Conservation (phyloP, 495 filamentous ascomycete species). For the Xylaria sp. region DNA sequence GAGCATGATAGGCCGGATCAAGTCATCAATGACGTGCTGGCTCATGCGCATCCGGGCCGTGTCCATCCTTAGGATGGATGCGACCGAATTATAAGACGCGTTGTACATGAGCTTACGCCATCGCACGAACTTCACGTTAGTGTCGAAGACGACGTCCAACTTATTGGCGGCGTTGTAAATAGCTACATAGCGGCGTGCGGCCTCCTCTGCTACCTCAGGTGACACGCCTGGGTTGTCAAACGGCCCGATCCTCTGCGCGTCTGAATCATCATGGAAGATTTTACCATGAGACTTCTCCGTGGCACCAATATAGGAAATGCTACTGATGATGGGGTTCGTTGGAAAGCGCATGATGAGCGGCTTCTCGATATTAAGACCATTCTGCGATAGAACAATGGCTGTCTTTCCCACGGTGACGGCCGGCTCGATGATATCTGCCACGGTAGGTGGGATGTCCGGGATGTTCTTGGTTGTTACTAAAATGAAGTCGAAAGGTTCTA, state of each 20-base stretch:
- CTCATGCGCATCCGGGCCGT: slow-evolving; percentile 41
- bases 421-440: slow-evolving; percentile 51
- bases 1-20: slow-evolving; percentile 36
- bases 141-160: slow-evolving; percentile 35
- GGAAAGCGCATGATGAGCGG: slow-evolving; percentile 60
- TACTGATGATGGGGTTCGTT: slow-evolving; percentile 57
- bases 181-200: slow-evolving; percentile 47
- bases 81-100: slow-evolving; percentile 54
- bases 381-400: slow-evolving; percentile 65
- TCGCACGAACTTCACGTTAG: slow-evolving; percentile 47
- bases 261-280: slow-evolving; percentile 54
- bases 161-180: slow-evolving; percentile 50
- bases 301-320: slow-evolving; percentile 59
- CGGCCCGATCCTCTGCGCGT: slow-evolving; percentile 51
- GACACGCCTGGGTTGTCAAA: slow-evolving; percentile 47
- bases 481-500: slow-evolving; percentile 56
- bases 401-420: slow-evolving; percentile 58
- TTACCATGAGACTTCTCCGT: slow-evolving; percentile 52
- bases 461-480: slow-evolving; percentile 61
- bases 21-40: slow-evolving; percentile 31
- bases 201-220: slow-evolving; percentile 27
- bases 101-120: slow-evolving; percentile 64
- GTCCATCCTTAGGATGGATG: slow-evolving; percentile 58
- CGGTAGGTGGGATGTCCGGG: slow-evolving; percentile 46
- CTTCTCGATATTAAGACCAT: slow-evolving; percentile 68